Evolutionary conservation across 441 rosid species (phyloP).

Genomic region (Jatropha podagrica): DNA sequence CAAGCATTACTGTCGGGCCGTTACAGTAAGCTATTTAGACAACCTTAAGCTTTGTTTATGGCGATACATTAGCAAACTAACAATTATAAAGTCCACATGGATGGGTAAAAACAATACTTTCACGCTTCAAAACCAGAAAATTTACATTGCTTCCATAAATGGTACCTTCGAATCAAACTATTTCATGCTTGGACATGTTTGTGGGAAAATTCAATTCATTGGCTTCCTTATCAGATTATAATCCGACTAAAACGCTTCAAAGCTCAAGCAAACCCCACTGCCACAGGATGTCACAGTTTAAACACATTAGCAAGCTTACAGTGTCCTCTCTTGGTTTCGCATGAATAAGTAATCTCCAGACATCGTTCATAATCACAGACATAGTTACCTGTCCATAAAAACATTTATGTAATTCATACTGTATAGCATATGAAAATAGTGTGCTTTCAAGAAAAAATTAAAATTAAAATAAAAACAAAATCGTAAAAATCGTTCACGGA

Average conservation of each 20-base stretch:
- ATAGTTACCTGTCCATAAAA: slow-evolving; percentile 9
- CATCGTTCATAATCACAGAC: neutral
- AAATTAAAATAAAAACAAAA: neutral
- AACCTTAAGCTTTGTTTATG: neutral
- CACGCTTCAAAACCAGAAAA: neutral
- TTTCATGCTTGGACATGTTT: neutral
- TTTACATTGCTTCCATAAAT: neutral
- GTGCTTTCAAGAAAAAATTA: neutral
- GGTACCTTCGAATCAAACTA: slow-evolving; percentile 4
- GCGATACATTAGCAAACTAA: neutral
- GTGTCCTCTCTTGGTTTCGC: neutral
- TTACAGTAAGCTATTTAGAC: neutral
- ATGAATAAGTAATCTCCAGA: neutral
- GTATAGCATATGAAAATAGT: neutral
- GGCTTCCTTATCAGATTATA: neutral
- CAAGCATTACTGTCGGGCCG: too few species aligned
- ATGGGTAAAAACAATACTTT: neutral
- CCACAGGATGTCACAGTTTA: slow-evolving; percentile 1
- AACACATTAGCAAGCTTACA: slow-evolving; percentile 3
- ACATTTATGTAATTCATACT: neutral
- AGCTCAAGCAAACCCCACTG: neutral
- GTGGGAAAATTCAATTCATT: neutral
- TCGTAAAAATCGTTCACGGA: neutral
- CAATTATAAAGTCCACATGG: neutral
- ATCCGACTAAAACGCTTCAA: slow-evolving; percentile 1